Percentiles rank a stretch among this genome's conserved stretches.
These are phyloP conservation scores for Leishmania aethiopica DNA, from an alignment of 208 protist genomes.

Conservation along the genomic window DNA sequence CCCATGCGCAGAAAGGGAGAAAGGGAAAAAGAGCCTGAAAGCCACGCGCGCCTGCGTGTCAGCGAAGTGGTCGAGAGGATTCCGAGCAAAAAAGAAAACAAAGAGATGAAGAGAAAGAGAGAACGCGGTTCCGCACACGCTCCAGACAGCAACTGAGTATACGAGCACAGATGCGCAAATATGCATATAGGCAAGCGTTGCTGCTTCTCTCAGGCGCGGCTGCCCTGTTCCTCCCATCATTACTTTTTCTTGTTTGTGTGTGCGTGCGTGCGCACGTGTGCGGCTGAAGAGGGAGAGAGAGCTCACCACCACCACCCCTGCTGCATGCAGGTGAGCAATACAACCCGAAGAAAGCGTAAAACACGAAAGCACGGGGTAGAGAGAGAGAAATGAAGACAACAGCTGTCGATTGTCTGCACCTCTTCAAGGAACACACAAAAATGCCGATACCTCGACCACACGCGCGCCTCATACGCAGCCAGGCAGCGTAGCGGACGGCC, in stretches of 20 bases:
- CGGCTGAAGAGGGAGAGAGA: constrained; percentile 5
- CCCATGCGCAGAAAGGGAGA: background rate
- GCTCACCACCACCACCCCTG: background rate
- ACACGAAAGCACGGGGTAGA: background rate
- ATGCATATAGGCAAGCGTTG: background rate
- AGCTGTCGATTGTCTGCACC: background rate
- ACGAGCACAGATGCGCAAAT: background rate
- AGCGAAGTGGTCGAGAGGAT: background rate
- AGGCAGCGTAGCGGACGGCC: background rate
- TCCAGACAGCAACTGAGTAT: background rate
- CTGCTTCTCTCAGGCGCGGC: background rate
- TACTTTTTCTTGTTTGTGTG: background rate
- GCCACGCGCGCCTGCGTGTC: background rate
- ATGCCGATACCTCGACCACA: background rate
- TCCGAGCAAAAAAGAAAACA: background rate
- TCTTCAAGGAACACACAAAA: background rate
- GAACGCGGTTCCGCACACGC: background rate
- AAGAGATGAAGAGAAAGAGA: background rate
- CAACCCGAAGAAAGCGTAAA: background rate
- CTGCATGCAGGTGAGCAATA: too few species aligned
- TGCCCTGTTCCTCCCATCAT: background rate
- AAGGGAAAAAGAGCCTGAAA: background rate
- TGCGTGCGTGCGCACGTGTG: background rate
- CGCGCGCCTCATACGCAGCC: background rate
- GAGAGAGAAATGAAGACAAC: background rate